These are phyloP conservation scores for Phytophthora brassicae DNA, from an alignment of 352 stramenopile species.

Conservation along the genomic window DNA sequence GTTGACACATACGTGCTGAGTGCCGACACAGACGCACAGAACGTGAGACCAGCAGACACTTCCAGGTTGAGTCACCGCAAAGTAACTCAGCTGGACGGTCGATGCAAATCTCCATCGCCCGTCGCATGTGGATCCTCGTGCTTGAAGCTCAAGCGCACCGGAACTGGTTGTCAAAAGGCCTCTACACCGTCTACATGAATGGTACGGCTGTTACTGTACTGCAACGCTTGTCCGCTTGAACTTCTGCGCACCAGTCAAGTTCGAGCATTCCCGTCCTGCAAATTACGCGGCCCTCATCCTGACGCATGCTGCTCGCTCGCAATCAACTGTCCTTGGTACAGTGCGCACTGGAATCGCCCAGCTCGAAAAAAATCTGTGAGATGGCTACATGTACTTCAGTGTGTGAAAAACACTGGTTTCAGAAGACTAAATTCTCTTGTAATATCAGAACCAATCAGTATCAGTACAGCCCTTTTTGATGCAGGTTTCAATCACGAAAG, in stretches of 20 bases:
- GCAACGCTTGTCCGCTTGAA: constrained; percentile 29
- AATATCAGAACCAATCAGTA: constrained; percentile 10
- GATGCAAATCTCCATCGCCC: constrained; percentile 19
- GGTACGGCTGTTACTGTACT: neutral
- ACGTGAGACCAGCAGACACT: constrained; percentile 8
- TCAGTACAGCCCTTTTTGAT: constrained; percentile 3
- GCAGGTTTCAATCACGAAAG: neutral
- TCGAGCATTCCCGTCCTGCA: constrained; percentile 9
- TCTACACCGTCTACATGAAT: constrained; percentile 9
- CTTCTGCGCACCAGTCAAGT: constrained; percentile 12
- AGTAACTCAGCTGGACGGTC: constrained; percentile 9
- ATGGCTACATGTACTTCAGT: neutral
- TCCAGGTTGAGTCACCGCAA: neutral
- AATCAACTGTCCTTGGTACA: neutral
- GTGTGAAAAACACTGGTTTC: constrained; percentile 19
- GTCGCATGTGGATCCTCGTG: constrained; percentile 26
- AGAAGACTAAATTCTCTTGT: no score
- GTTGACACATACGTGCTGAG: constrained; percentile 16
- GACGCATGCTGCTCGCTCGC: constrained; percentile 8
- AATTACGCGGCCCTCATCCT: constrained; percentile 20
- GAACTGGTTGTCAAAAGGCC: constrained; percentile 24
- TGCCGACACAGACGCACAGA: constrained; percentile 6
- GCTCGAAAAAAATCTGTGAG: no score
- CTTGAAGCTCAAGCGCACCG: constrained; percentile 27
- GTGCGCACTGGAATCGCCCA: no score